phyloP scores from a whole-genome alignment of 495 filamentous ascomycete species.

The Filosporella fistucella region DNA sequence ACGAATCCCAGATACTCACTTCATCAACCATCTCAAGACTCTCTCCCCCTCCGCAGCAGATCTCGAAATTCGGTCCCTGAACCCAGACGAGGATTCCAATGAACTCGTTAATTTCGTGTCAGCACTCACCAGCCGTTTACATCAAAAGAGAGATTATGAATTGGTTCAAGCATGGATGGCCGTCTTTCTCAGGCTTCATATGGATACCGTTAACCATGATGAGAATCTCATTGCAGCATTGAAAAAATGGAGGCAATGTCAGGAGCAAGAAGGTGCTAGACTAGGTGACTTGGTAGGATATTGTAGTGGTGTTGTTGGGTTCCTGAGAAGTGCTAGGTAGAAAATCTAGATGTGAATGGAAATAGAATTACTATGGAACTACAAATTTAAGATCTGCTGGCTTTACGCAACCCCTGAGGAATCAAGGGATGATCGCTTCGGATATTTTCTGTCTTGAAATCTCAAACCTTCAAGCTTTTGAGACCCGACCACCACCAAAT shows the following conservation, averaged over 20 bases:
- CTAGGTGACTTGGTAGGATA: slow-evolving; percentile 76
- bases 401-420: no score
- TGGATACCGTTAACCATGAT: slow-evolving; percentile 46
- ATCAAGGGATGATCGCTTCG: no score
- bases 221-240: slow-evolving; percentile 42
- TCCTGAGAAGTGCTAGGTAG: slow-evolving; percentile 62
- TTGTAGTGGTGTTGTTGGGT: slow-evolving; percentile 83
- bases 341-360: no score
- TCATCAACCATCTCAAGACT: slow-evolving; percentile 72
- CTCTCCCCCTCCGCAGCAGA: slow-evolving; percentile 80
- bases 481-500: no score
- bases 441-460: no score
- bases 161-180: slow-evolving; percentile 95
- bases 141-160: slow-evolving; percentile 75
- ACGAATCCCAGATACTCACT: slow-evolving; percentile 40
- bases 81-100: slow-evolving; percentile 37
- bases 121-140: slow-evolving; percentile 66
- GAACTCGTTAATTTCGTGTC: slow-evolving; percentile 68
- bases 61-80: slow-evolving; percentile 79
- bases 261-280: slow-evolving; percentile 63
- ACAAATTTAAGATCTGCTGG: no score
- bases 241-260: slow-evolving; percentile 59
- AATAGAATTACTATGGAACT: no score
- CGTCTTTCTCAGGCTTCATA: slow-evolving; percentile 79
- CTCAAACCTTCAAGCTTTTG: no score